These are phyloP conservation scores for Flaveria linearis DNA, from an alignment of 129 eudicot species.

Conservation along the genomic window DNA sequence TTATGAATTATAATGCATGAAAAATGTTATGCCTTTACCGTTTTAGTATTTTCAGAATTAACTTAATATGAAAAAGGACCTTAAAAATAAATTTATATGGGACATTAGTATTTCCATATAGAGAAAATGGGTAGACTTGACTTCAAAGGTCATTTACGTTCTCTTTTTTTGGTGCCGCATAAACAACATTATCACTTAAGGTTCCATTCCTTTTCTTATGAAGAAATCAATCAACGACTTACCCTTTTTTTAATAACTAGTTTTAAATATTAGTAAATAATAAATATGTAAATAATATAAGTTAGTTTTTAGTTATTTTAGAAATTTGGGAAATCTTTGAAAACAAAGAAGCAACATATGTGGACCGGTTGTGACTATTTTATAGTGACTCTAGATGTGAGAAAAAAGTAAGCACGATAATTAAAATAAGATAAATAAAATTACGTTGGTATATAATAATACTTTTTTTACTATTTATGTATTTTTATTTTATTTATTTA, in stretches of 20 bases:
- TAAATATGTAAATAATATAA: not conserved
- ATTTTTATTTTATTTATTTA: too few species aligned
- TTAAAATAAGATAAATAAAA: too few species aligned
- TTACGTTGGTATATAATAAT: too few species aligned
- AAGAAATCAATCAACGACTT: not conserved
- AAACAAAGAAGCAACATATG: constrained; percentile 3
- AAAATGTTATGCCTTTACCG: not conserved
- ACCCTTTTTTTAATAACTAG: not conserved
- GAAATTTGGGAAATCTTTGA: not conserved
- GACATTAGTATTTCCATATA: not conserved
- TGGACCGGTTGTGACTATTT: not conserved
- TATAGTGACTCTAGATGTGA: too few species aligned
- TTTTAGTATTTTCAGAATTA: not conserved
- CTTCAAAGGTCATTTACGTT: constrained; percentile 34
- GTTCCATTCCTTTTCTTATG: not conserved
- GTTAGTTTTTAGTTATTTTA: not conserved
- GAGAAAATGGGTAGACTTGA: constrained; percentile 28
- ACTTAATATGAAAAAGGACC: not conserved
- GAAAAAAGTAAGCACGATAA: too few species aligned
- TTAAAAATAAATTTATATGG: not conserved
- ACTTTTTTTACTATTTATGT: too few species aligned
- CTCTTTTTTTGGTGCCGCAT: constrained; percentile 28
- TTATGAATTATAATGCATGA: too few species aligned
- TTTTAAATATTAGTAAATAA: not conserved
- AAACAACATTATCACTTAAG: constrained; percentile 24